Evolutionary conservation across 148 eudicot species (phyloP).

Genomic region (Beta vulgaris): DNA sequence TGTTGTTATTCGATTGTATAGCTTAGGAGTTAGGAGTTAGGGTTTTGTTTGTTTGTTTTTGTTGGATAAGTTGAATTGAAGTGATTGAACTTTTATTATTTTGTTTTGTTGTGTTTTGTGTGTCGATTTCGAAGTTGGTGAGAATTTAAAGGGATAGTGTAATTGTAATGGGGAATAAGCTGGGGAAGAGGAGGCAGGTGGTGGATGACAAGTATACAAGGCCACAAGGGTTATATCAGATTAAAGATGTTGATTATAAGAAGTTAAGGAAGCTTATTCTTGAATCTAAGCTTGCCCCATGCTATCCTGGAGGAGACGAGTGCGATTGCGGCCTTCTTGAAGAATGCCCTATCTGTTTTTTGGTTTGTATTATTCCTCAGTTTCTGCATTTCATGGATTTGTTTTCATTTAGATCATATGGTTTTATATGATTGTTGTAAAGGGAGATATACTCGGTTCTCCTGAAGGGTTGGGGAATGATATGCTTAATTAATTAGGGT

Average conservation of each 20-base stretch:
- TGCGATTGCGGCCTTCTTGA: slow-evolving; percentile 54
- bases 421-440: neutral
- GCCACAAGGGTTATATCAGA: slow-evolving; percentile 96
- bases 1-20: slow-evolving; percentile 4
- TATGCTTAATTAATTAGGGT: neutral
- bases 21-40: neutral
- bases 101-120: neutral
- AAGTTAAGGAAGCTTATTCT: slow-evolving; percentile 96
- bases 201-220: slow-evolving; percentile 95
- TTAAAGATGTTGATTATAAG: slow-evolving; percentile 94
- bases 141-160: slow-evolving; percentile 9
- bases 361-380: slow-evolving; percentile 46
- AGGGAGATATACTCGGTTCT: neutral
- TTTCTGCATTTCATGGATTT: neutral
- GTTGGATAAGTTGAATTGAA: slow-evolving; percentile 14
- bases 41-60: slow-evolving; percentile 7
- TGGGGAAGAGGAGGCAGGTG: slow-evolving; percentile 73
- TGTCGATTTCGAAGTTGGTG: slow-evolving; percentile 8
- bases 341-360: slow-evolving; percentile 95
- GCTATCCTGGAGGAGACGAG: slow-evolving; percentile 89
- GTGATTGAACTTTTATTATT: neutral
- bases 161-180: slow-evolving; percentile 87
- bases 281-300: slow-evolving; percentile 90
- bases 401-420: neutral
- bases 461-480: neutral